Conservation (phyloP, 2,329 filamentous ascomycete genomes). For the Leptographium radiaticola region DNA sequence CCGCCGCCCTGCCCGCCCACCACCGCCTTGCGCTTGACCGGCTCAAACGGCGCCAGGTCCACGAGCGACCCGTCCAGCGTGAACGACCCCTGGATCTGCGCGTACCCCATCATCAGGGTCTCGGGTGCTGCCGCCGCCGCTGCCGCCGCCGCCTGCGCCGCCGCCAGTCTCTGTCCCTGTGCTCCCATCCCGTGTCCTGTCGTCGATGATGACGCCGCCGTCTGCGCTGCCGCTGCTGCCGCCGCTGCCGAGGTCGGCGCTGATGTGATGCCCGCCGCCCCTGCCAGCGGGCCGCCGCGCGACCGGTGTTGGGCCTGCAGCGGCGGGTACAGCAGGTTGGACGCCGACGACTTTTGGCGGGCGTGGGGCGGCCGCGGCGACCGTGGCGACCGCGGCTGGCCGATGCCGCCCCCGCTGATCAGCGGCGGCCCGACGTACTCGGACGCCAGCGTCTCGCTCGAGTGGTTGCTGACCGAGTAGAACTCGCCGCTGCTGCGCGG, state of each 20-base stretch:
- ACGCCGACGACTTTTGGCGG: conserved; percentile 27
- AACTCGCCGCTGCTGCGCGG: conserved; percentile 89
- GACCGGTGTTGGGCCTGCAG: neutral
- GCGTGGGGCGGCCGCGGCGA: conserved; percentile 26
- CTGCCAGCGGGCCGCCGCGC: neutral
- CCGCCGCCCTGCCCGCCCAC: conserved; percentile 78
- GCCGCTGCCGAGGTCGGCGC: conserved; percentile 9
- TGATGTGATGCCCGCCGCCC: too few species aligned
- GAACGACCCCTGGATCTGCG: conserved; percentile 85
- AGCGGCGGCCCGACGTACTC: conserved; percentile 57
- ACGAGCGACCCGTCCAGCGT: conserved; percentile 83
- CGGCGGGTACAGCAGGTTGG: conserved; percentile 7
- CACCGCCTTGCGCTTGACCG: conserved; percentile 88
- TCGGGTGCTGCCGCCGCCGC: conserved; percentile 39
- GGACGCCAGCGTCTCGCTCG: conserved; percentile 81
- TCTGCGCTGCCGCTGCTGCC: conserved; percentile 21
- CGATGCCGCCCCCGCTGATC: conserved; percentile 18
- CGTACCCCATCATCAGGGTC: conserved; percentile 94
- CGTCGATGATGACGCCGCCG: neutral
- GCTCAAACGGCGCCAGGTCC: conserved; percentile 81
- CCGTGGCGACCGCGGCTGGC: conserved; percentile 12
- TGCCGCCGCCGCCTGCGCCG: conserved; percentile 17
- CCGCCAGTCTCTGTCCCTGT: conserved; percentile 8
- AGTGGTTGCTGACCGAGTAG: conserved; percentile 89
- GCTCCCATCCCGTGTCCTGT: too few species aligned